These are phyloP conservation scores for Colletotrichum lupini DNA, from an alignment of 2,329 filamentous ascomycete genomes.

Conservation along the genomic window DNA sequence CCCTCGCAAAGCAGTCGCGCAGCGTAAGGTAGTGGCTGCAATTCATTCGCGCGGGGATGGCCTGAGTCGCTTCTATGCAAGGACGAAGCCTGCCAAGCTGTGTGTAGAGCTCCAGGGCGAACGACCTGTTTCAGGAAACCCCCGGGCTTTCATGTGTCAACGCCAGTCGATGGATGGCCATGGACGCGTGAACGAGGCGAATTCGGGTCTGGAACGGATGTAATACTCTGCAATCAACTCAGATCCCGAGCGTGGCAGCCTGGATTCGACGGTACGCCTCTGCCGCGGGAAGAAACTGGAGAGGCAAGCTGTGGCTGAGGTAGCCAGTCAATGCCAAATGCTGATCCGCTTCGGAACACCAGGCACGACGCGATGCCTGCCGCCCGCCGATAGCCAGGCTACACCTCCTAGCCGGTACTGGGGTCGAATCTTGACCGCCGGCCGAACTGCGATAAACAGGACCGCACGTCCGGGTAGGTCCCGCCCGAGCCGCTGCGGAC, in stretches of 20 bases:
- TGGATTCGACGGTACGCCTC: neutral
- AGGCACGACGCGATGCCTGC: neutral
- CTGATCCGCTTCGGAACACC: neutral
- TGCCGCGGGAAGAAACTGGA: neutral
- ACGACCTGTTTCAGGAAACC: conserved; percentile 27
- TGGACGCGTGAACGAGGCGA: neutral
- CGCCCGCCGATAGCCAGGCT: neutral
- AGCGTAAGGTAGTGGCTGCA: neutral
- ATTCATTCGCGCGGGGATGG: conserved; percentile 19
- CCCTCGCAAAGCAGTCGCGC: neutral
- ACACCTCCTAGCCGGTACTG: neutral
- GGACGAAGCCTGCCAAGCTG: conserved; percentile 11
- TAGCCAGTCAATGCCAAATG: neutral
- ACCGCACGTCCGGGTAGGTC: conserved; percentile 1
- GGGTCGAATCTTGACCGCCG: conserved; percentile 17
- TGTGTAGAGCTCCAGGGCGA: conserved; percentile 3
- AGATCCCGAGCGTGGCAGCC: neutral
- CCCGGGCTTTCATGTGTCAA: neutral
- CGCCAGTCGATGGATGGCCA: neutral
- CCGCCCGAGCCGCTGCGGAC: conserved; percentile 7
- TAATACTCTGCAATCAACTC: neutral
- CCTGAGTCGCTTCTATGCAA: conserved; percentile 22
- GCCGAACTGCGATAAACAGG: conserved; percentile 4
- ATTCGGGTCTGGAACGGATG: neutral
- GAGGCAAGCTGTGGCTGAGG: neutral